Evolutionary conservation across 2,329 filamentous ascomycete species (phyloP).

Genomic region (Colletotrichum lindemuthianum): DNA sequence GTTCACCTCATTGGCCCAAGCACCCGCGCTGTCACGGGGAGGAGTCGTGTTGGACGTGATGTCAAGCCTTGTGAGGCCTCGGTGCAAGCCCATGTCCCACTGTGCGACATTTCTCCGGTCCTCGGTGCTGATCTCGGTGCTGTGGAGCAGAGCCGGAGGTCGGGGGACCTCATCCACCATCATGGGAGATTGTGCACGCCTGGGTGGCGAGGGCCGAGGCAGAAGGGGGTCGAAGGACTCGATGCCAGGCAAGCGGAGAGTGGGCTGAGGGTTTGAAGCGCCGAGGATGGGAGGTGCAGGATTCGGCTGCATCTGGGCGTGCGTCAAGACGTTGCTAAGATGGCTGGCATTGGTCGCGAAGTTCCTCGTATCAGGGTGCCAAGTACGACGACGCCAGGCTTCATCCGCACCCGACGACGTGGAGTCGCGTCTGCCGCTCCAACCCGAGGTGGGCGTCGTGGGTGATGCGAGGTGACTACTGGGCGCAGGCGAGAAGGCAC

Average conservation of each 20-base stretch:
- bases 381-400: conserved; percentile 85
- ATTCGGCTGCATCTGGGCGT: conserved; percentile 67
- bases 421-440: conserved; percentile 71
- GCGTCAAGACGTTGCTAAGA: conserved; percentile 79
- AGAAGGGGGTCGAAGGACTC: conserved; percentile 88
- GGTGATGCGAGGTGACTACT: conserved; percentile 73
- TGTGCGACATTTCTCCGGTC: conserved; percentile 63
- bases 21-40: conserved; percentile 61
- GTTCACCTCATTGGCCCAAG: conserved; percentile 67
- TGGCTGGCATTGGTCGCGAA: conserved; percentile 73
- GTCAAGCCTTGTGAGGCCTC: conserved; percentile 73
- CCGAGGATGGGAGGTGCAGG: conserved; percentile 60
- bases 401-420: conserved; percentile 72
- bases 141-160: conserved; percentile 47
- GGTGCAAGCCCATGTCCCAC: conserved; percentile 74
- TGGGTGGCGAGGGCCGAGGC: conserved; percentile 70
- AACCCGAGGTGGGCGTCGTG: conserved; percentile 69
- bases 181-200: conserved; percentile 79
- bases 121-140: conserved; percentile 48
- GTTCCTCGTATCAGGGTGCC: conserved; percentile 83
- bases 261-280: conserved; percentile 62
- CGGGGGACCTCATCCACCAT: conserved; percentile 69
- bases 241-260: conserved; percentile 84
- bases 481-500: conserved; percentile 65
- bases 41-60: conserved; percentile 63